Base-by-base conservation (phyloP, 345 rosid species). In the Citrus australasica region DNA sequence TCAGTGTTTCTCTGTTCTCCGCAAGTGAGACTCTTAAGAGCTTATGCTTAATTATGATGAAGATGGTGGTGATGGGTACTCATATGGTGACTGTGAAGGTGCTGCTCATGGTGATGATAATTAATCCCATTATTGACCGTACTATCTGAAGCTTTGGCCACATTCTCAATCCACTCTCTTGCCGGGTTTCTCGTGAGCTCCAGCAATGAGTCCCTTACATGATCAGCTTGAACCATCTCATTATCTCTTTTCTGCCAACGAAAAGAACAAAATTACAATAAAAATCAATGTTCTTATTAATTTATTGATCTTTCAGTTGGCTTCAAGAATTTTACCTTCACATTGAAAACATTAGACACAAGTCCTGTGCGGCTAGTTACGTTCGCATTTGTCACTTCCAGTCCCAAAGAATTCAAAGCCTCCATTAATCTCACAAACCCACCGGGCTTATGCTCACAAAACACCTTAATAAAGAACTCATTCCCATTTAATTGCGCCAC, bases 341-440 rank as follows among this genome's bases (percentile, higher is more conserved):
- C 99, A 74, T 86, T 88, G 84, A 96, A 89, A 77, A 96, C 91
- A 84, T 94, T 95, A 1, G 98, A 93, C 66, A 94, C 97, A 42
- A 95, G 97, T 70, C 95, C 83, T 74, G 86, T 83, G 82, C 38
- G 89, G 79, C 97, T 90, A 74, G 94, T 94, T 1, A 91, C 91
- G 77, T 95, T 95, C 17, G 90, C 98, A 84, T 92, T 89, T 55
- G 91, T 89, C 7, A 95, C 98, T 84, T 91, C 97, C 27, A 95
- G 83, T n/a, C 98, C 98, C 16, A 94, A 84, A 28, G 94, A 88
- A 83, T 89, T 92, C 82, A 95, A 75, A 64, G 94, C 97, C 83
- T 96, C 97, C 90, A 96, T 84, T 75, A 95, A 86, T 79, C 88
- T 91, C 62, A 88, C 89, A 81, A 95, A 92, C 3, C 97, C 98